Conservation (phyloP, 2,329 filamentous ascomycete species). For the Epichloe gansuensis region DNA sequence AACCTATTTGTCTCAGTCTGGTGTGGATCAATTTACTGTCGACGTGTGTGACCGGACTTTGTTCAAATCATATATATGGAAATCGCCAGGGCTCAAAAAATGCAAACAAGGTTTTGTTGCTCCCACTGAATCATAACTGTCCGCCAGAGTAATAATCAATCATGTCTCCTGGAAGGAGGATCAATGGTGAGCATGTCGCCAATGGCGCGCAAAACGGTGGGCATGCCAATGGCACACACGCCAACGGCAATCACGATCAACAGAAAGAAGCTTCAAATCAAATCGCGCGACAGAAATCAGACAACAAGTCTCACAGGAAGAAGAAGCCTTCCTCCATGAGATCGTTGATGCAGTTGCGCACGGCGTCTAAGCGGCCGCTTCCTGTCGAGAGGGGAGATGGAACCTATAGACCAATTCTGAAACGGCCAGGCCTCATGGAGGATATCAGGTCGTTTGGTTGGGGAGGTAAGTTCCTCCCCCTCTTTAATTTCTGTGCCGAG, state of each 20-base stretch:
- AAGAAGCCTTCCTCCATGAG: slow-evolving; percentile 6
- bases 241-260: slow-evolving; percentile 5
- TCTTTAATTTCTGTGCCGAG: background rate
- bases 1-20: background rate
- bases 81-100: background rate
- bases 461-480: slow-evolving; percentile 23
- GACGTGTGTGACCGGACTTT: background rate
- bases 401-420: slow-evolving; percentile 37
- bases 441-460: slow-evolving; percentile 45
- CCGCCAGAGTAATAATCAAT: background rate
- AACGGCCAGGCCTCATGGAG: slow-evolving; percentile 36
- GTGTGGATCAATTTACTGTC: background rate
- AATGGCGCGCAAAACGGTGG: slow-evolving; percentile 12
- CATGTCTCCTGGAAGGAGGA: slow-evolving; percentile 1
- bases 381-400: slow-evolving; percentile 51
- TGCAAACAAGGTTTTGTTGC: background rate
- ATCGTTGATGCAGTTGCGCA: slow-evolving; percentile 20
- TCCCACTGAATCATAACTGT: background rate
- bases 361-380: slow-evolving; percentile 45
- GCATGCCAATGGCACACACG: slow-evolving; percentile 9
- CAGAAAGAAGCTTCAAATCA: slow-evolving; percentile 1
- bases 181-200: background rate
- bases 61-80: background rate
- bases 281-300: background rate
- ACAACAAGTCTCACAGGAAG: slow-evolving; percentile 3